Evolutionary conservation across 2,329 filamentous ascomycete genomes (phyloP).

Genomic region (Scopulariopsis brevicaulis): DNA sequence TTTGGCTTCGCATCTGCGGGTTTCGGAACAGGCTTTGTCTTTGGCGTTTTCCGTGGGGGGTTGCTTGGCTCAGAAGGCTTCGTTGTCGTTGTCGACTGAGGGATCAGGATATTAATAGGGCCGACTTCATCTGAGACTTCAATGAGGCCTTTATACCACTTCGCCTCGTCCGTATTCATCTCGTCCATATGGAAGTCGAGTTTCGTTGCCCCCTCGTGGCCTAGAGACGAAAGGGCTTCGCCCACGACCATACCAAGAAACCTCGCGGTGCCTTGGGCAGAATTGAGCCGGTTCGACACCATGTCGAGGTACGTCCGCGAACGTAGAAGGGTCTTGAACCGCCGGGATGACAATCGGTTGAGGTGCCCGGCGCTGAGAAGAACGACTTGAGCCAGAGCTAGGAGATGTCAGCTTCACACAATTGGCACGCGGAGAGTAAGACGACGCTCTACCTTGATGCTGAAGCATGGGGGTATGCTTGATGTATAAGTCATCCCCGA

Average conservation of each 20-base stretch:
- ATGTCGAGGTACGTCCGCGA: slow-evolving; percentile 64
- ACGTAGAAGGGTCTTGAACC: slow-evolving; percentile 56
- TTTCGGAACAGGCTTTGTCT: slow-evolving; percentile 14
- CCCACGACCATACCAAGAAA: slow-evolving; percentile 85
- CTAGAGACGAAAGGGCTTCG: slow-evolving; percentile 53
- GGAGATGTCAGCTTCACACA: slow-evolving; percentile 12
- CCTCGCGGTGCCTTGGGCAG: slow-evolving; percentile 62
- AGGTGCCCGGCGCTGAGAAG: slow-evolving; percentile 70
- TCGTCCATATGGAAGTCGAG: slow-evolving; percentile 82
- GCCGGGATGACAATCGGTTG: slow-evolving; percentile 51
- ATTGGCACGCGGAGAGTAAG: not conserved
- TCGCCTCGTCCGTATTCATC: slow-evolving; percentile 58
- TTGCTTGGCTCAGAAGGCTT: slow-evolving; percentile 3
- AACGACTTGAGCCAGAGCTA: slow-evolving; percentile 69
- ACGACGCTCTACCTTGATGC: slow-evolving; percentile 60
- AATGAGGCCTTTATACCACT: slow-evolving; percentile 61
- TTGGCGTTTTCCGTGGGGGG: slow-evolving; percentile 8
- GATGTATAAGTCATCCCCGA: slow-evolving; percentile 81
- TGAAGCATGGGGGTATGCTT: slow-evolving; percentile 73
- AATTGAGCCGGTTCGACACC: slow-evolving; percentile 74
- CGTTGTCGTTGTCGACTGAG: slow-evolving; percentile 8
- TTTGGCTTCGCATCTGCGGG: slow-evolving; percentile 18
- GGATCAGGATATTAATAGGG: slow-evolving; percentile 34
- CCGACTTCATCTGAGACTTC: slow-evolving; percentile 53
- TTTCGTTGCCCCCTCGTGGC: slow-evolving; percentile 56